Evolutionary conservation across 768 basidiomycete species (phyloP), one percentile per base, ranked within the genome.

Genomic region (Boletus rex-veris): DNA sequence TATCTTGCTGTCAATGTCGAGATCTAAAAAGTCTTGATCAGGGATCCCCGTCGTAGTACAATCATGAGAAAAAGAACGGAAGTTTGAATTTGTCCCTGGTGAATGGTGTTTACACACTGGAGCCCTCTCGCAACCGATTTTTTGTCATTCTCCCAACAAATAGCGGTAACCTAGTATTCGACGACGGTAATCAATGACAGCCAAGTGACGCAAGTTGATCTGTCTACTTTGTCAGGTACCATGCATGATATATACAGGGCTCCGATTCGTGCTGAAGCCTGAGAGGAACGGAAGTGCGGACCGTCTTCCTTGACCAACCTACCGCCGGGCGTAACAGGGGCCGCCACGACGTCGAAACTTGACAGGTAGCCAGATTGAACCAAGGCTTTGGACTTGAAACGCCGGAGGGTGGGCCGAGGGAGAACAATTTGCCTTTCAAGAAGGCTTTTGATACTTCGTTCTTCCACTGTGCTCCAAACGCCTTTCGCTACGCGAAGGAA

Each of bases 11-110:
- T 45, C 26, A 28, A 28, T 28, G 26, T 28, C 26, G 26, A 48
- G 55, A 57, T 49, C 45, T 58, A 55, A 57, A 57, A 57, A 48
- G 14, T 36, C 21, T 45, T 21, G 15, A 35, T 30, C 45, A 18
- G 41, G 41, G 41, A 28, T 28, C 8, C 26, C 8, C 7, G 49
- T 37, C 18, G 11, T 4, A 24, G 24, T 24, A 24, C 24, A 24
- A 6, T 1, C 35, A 36, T 36, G 35, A 36, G 14, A 36, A 36
- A 36, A 36, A 12, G 11, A 36, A 12, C 35, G 5, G 5, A 5
- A 3, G 1, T 15, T 15, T 36, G 11, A 16, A 12, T 36, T 36
- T 36, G n/a, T 33, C 19, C 15, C 18, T 36, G 24, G 16, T 41
- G 10, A 16, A 15, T 45, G 18, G 31, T 57, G 28, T 31, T 45